Conservation (phyloP, 148 eudicot genomes). For the Gaultheria prostrata region DNA sequence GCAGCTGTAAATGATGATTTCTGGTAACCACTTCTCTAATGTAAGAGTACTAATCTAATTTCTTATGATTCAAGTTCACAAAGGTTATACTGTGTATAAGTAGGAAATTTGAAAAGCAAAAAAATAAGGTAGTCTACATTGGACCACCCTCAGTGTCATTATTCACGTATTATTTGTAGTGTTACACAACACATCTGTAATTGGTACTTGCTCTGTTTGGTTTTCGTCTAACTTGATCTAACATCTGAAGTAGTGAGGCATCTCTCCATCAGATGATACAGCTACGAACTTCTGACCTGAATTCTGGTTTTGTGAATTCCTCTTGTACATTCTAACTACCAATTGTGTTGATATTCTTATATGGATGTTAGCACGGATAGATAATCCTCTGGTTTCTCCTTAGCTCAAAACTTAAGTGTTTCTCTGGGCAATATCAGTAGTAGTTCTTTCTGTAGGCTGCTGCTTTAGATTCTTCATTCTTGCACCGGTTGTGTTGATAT, state of each 20-base stretch:
- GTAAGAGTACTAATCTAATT: conserved; percentile 39
- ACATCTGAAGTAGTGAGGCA: background rate
- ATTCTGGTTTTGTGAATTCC: background rate
- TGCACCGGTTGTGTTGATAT: background rate
- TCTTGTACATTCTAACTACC: background rate
- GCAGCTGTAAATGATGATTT: conserved; percentile 62
- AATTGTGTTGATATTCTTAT: background rate
- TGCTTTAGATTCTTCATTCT: background rate
- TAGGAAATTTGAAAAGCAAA: conserved; percentile 20
- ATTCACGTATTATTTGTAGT: conserved; percentile 37
- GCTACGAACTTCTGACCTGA: background rate
- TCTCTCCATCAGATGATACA: background rate
- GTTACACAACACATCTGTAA: background rate
- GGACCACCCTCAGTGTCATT: conserved; percentile 32
- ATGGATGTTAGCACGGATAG: background rate
- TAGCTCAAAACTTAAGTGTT: background rate
- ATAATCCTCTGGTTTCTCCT: background rate
- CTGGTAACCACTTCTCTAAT: conserved; percentile 46
- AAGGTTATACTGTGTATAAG: conserved; percentile 38
- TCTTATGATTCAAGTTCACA: conserved; percentile 21
- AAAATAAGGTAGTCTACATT: conserved; percentile 35
- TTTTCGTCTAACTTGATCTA: background rate
- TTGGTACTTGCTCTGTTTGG: background rate
- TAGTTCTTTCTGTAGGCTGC: background rate
- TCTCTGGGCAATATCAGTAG: background rate